phyloP scores from a whole-genome alignment of 1,284 basidiomycete genomes.

The Heimioporus punctisporus region DNA sequence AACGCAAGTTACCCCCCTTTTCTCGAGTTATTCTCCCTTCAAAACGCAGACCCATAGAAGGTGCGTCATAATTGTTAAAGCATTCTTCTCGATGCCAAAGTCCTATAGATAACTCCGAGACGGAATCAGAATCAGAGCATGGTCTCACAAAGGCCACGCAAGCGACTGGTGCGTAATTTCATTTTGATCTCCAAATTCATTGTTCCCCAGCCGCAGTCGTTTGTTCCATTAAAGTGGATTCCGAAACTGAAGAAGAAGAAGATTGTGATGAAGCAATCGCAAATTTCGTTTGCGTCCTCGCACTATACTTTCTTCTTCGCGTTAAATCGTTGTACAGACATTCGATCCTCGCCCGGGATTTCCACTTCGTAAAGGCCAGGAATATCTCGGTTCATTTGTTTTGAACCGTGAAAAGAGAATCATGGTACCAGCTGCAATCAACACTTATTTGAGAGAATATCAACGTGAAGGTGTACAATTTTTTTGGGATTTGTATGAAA shows the following conservation, averaged over 20 bases:
- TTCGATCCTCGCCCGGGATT: constrained; percentile 55
- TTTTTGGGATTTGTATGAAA: constrained; percentile 67
- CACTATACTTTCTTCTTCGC: not conserved
- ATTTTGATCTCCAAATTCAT: not conserved
- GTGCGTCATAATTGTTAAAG: constrained; percentile 9
- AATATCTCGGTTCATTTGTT: constrained; percentile 41
- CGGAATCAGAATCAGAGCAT: constrained; percentile 46
- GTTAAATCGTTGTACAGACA: constrained; percentile 29
- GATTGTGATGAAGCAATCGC: constrained; percentile 40
- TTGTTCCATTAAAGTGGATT: constrained; percentile 26
- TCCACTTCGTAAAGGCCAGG: constrained; percentile 45
- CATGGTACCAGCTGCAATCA: constrained; percentile 73
- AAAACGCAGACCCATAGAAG: constrained; percentile 22
- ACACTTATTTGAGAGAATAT: constrained; percentile 81
- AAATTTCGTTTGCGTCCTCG: constrained; percentile 18
- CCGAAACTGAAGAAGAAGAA: constrained; percentile 47
- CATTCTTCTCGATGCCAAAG: not conserved
- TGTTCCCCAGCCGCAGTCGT: constrained; percentile 1
- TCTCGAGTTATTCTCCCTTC: constrained; percentile 2
- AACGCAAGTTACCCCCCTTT: constrained; percentile 26
- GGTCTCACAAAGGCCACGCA: constrained; percentile 8
- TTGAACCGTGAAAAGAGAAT: constrained; percentile 48
- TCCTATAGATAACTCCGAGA: constrained; percentile 37
- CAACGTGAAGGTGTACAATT: constrained; percentile 84
- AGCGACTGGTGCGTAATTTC: constrained; percentile 5